Evolutionary conservation across 2,329 filamentous ascomycete genomes (phyloP), one percentile per base, ranked within the genome.

Genomic region (Berkeleyomyces rouxiae): DNA sequence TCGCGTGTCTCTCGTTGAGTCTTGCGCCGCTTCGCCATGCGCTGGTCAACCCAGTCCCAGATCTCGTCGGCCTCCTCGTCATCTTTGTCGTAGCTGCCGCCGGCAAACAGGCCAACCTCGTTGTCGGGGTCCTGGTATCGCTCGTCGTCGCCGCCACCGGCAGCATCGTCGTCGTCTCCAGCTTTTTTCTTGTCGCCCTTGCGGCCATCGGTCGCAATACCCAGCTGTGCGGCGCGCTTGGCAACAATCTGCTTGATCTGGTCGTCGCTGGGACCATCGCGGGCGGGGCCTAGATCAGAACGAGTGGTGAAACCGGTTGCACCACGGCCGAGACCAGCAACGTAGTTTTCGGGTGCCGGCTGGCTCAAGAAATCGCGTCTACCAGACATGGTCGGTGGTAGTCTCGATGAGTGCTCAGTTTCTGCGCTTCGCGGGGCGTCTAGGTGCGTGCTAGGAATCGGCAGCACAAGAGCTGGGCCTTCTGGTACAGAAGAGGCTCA

Each of bases 241-340:
- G 91, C 91, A 68, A 99, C 86, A 66, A 90, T 91, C 73, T 96
- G 93, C 74, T 97, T 96, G 76, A 99, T 96, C 75, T 97, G 92
- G 72, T 99, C 93, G 70, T 96, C 92, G 65, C 88, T 96, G 58
- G 93, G 93, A 13, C 93, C 93, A 77, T 96, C 92, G 69, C 92
- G 83, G 64, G 92, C 92, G 59, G 95, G 93, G 64, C 95, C 93
- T 64, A 99, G 79, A 80, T 99, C 93, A 63, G 92, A 97, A 70
- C 95, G 85, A 47, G 93, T 99, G 13, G 93, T 97, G 77, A 99
- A 99, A 65, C 95, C 93, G 6, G 93, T 99, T 31, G 95, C 95
- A 76, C 93, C 93, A 80, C 95, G 88, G 75, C 93, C 93, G 66
- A 99, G 85, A 82, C 93, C 93, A 67, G 93, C 93, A 67, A 99